Conservation (phyloP, 2,329 filamentous ascomycete species). For the Colletotrichum phormii region DNA sequence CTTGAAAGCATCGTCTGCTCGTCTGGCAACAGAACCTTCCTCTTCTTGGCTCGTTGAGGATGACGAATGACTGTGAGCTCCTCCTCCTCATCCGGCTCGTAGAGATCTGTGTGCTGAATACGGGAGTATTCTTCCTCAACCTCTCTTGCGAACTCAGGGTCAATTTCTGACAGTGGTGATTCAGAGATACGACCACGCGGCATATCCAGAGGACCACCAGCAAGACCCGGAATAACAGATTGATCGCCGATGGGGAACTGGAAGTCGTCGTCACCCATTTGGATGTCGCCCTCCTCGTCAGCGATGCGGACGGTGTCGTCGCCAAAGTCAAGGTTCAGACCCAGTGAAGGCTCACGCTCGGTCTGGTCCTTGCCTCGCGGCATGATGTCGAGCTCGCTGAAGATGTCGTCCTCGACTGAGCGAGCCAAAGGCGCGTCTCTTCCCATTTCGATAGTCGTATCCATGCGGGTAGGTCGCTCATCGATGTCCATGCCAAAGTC, state of each 20-base stretch:
- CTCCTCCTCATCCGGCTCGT: conserved; percentile 69
- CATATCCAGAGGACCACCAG: conserved; percentile 58
- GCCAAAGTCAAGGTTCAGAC: conserved; percentile 64
- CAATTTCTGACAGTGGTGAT: conserved; percentile 77
- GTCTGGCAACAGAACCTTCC: conserved; percentile 87
- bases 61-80: conserved; percentile 71
- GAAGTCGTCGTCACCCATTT: conserved; percentile 68
- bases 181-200: conserved; percentile 73
- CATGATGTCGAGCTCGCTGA: conserved; percentile 72
- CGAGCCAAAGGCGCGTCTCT: conserved; percentile 82
- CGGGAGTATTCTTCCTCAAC: conserved; percentile 69
- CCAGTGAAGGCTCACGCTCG: conserved; percentile 67
- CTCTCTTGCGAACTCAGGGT: conserved; percentile 70
- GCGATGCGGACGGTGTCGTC: conserved; percentile 69
- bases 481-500: conserved; percentile 82
- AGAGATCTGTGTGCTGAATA: conserved; percentile 66
- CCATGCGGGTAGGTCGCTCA: conserved; percentile 64
- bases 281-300: conserved; percentile 73
- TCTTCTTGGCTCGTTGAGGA: conserved; percentile 78
- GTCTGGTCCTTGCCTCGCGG: conserved; percentile 66
- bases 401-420: conserved; percentile 76
- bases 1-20: conserved; percentile 81
- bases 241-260: conserved; percentile 69
- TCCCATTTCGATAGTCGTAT: conserved; percentile 85
- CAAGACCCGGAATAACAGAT: conserved; percentile 64